These are phyloP conservation scores for Colletotrichum nymphaeae DNA, from an alignment of 2,329 filamentous ascomycete species.

Conservation along the genomic window DNA sequence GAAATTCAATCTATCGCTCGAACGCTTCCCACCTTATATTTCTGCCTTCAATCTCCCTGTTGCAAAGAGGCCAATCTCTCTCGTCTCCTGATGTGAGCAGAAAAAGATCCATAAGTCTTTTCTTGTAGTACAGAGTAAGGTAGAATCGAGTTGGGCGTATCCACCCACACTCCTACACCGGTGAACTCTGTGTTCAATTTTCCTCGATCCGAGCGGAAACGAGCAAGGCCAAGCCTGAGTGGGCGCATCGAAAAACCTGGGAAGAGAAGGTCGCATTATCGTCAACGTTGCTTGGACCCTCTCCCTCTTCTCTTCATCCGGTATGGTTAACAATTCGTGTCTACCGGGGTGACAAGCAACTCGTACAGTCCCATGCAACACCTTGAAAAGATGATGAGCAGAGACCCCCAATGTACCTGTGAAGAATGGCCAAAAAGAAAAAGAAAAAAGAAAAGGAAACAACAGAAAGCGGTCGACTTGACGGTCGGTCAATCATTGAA, in stretches of 20 bases:
- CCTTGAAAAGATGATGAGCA: too few relatives aligned
- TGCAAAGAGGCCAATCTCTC: background rate
- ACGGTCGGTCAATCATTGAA: background rate
- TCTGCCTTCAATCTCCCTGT: background rate
- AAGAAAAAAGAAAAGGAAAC: background rate
- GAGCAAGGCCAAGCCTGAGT: background rate
- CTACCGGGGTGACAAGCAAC: background rate
- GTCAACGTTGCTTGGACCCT: background rate
- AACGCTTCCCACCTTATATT: background rate
- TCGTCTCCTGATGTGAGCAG: background rate
- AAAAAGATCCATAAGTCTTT: background rate
- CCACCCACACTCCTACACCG: background rate
- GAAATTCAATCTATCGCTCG: conserved; percentile 2
- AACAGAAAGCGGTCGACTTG: background rate
- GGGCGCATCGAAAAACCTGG: background rate
- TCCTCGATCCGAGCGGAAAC: background rate
- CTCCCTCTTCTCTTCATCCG: background rate
- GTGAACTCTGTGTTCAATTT: background rate
- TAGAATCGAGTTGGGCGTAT: background rate
- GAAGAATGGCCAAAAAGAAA: background rate
- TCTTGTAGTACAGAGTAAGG: too few relatives aligned
- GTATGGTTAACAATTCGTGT: background rate
- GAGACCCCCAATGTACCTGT: background rate
- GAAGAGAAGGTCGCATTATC: background rate
- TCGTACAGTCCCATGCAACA: background rate